phyloP scores from a whole-genome alignment of 192 early-diverging fungal species.

The Coemansia sp. region DNA sequence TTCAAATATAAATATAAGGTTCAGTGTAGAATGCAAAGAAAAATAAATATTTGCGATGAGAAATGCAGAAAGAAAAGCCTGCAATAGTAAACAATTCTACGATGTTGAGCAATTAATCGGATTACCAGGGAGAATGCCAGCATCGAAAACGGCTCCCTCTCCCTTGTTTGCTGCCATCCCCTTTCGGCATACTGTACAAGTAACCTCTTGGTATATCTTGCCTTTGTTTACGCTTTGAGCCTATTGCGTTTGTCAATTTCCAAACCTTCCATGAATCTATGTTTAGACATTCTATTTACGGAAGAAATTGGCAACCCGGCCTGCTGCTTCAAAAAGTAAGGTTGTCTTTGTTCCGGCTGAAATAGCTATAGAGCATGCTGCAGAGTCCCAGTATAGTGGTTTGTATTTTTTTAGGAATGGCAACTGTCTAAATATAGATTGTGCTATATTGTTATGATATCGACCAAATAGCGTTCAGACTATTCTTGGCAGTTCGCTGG shows the following conservation, averaged over 20 bases:
- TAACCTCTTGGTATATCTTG: no score
- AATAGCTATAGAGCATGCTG: neutral
- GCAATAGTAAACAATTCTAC: neutral
- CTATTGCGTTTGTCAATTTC: no score
- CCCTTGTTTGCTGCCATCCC: no score
- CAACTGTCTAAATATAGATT: no score
- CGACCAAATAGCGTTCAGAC: no score
- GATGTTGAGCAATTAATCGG: slow-evolving; percentile 1
- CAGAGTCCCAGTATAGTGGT: neutral
- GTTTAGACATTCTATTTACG: neutral
- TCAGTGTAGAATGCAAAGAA: neutral
- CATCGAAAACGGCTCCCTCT: neutral
- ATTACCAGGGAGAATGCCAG: neutral
- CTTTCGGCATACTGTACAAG: no score
- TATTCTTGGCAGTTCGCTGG: no score
- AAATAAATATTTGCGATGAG: slow-evolving; percentile 4
- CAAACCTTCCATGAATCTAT: neutral
- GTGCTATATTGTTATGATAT: no score
- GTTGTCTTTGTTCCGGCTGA: slow-evolving; percentile 7
- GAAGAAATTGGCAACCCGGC: neutral
- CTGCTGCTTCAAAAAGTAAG: neutral
- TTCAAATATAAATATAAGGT: slow-evolving; percentile 5
- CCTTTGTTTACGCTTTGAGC: no score
- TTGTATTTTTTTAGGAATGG: no score
- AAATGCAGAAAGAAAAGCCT: slow-evolving; percentile 10